These are phyloP conservation scores for Tremella fuciformis DNA, from an alignment of 768 basidiomycete species.

Conservation along the genomic window DNA sequence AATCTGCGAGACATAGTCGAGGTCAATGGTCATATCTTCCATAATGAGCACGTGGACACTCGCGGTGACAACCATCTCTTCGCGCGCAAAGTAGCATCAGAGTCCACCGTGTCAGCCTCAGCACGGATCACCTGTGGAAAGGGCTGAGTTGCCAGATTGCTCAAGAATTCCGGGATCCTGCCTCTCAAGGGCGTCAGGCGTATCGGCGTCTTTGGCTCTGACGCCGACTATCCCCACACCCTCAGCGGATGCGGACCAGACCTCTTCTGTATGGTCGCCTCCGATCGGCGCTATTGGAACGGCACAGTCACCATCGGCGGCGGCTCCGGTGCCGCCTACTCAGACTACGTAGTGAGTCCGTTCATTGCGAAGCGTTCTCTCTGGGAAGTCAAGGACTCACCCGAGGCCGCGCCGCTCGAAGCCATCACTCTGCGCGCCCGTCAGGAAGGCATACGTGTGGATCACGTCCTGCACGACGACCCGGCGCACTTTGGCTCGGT, in stretches of 20 bases:
- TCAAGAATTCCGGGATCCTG: conserved; percentile 45
- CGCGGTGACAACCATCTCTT: conserved; percentile 62
- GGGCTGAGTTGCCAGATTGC: conserved; percentile 22
- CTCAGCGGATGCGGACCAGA: conserved; percentile 43
- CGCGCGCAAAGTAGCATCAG: conserved; percentile 40
- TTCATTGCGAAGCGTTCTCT: neutral
- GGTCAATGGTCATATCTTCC: conserved; percentile 22
- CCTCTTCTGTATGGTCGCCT: conserved; percentile 38
- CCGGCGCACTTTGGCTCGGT: conserved; percentile 30
- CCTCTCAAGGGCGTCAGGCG: conserved; percentile 40
- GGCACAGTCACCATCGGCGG: conserved; percentile 49
- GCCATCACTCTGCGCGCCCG: conserved; percentile 39
- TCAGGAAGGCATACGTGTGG: conserved; percentile 33
- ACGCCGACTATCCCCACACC: conserved; percentile 55
- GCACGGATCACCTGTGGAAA: neutral
- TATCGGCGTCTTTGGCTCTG: conserved; percentile 61
- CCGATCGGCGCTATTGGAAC: conserved; percentile 43
- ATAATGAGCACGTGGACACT: conserved; percentile 55
- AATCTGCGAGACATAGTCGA: conserved; percentile 27
- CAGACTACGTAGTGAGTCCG: conserved; percentile 42
- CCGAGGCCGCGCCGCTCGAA: conserved; percentile 43
- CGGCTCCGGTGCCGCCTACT: conserved; percentile 46
- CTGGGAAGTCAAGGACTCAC: neutral
- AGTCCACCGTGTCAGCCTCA: conserved; percentile 39
- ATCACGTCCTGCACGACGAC: conserved; percentile 43